Evolutionary conservation across 2,329 filamentous ascomycete species (phyloP), one percentile per base, ranked within the genome.

Genomic region (Periconia digitata): DNA sequence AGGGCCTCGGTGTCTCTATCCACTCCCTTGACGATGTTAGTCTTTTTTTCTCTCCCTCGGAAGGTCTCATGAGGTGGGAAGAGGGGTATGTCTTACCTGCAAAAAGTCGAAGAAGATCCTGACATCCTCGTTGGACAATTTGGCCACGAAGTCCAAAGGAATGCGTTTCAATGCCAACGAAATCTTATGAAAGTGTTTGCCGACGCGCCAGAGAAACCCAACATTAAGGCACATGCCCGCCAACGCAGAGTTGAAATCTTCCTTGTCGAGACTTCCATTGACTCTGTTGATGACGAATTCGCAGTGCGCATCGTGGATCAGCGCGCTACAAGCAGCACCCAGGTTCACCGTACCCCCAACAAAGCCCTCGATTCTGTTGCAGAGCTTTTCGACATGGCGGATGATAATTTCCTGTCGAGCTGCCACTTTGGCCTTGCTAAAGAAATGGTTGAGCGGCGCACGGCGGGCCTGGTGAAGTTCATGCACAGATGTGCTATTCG

Each of bases 381-480:
- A 50, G 17, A 53, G 40, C 40, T 50, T 53, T 20, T 53, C 40
- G 6, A 51, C n/a, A 24, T 53, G 35, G 3, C 37, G 23, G 18
- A 51, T 51, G 20, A 64, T 47, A 27, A 54, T n/a, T 8, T 54
- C 29, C 46, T 61, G 53, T 17, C 59, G 44, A 16, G 44, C 43
- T 36, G 43, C 39, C 21, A 64, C 55, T 17, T 48, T 51, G 7
- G 50, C 18, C 48, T 58, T 65, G 13, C 55, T 59, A 42, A 64
- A 63, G 51, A 55, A 64, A 1, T 50, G 53, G 42, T 53, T 54
- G 17, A 65, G 24, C 15, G 58, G 47, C n/a, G 40, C 44, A 13
- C 62, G 54, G 17, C 58, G 55, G 6, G 48, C 23, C 16, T 56
- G 54, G 35, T 65, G n/a, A n/a, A n/a, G n/a, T n/a, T n/a, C n/a